Conservation (phyloP, 176 grass and related monocot genomes). For the Phragmites australis region DNA sequence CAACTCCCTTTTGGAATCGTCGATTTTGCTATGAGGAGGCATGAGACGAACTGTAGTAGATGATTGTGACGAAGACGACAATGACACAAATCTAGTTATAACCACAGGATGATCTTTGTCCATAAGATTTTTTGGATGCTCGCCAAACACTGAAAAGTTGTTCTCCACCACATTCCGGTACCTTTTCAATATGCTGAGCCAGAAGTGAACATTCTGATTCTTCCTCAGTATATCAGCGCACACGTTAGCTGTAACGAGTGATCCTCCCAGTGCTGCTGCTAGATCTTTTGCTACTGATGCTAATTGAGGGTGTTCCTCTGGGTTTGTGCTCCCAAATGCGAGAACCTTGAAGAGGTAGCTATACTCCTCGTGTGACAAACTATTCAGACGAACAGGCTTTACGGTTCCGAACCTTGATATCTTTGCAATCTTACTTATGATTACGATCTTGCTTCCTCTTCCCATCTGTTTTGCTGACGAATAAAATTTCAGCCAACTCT, state of each 20-base stretch:
- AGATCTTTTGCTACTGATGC: background rate
- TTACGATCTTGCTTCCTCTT: constrained; percentile 38
- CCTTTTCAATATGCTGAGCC: background rate
- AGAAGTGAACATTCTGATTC: constrained; percentile 24
- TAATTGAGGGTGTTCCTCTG: constrained; percentile 20
- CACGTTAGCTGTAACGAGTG: constrained; percentile 8
- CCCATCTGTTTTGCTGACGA: background rate
- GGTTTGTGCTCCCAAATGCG: constrained; percentile 34
- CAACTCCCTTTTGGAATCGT: background rate
- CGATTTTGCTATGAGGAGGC: background rate
- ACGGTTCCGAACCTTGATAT: constrained; percentile 19
- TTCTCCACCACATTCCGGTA: background rate
- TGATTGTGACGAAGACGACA: background rate
- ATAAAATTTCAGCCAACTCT: constrained; percentile 18
- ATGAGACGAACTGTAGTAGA: constrained; percentile 10
- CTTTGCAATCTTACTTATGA: background rate
- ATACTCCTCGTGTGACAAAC: constrained; percentile 21
- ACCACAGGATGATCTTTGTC: background rate
- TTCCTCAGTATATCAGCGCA: constrained; percentile 2
- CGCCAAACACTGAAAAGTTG: background rate
- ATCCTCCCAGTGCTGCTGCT: background rate
- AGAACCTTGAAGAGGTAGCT: constrained; percentile 19
- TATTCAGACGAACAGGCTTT: background rate
- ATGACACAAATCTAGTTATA: background rate
- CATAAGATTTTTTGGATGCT: constrained; percentile 33